Percentiles rank a stretch among this genome's conserved stretches.
phyloP scores from a whole-genome alignment of 2,329 filamentous ascomycete species.

The Verticillium isaacii region DNA sequence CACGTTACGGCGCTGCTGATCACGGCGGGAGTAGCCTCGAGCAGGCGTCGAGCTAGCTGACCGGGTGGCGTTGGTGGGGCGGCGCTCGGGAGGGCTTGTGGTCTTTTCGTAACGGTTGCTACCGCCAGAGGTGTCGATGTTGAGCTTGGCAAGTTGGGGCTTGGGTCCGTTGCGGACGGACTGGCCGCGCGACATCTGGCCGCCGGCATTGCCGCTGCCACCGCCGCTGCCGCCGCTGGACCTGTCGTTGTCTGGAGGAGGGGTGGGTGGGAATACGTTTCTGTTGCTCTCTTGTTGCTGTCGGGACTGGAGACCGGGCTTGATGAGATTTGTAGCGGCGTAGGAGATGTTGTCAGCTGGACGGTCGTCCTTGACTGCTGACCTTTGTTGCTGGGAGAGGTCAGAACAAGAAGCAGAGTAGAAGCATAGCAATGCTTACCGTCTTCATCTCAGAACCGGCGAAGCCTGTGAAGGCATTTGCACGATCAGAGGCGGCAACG shows the following conservation, averaged over 20 bases:
- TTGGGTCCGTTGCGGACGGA: slow-evolving; percentile 60
- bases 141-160: slow-evolving; percentile 57
- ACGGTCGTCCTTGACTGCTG: slow-evolving; percentile 69
- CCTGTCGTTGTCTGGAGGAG: slow-evolving; percentile 84
- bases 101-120: slow-evolving; percentile 52
- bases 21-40: slow-evolving; percentile 20
- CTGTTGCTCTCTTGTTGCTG: slow-evolving; percentile 80
- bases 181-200: slow-evolving; percentile 44
- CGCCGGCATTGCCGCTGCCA: background rate
- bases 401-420: slow-evolving; percentile 10
- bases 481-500: slow-evolving; percentile 78
- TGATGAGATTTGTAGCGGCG: slow-evolving; percentile 88
- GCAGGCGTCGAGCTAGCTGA: slow-evolving; percentile 31
- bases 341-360: slow-evolving; percentile 82
- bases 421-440: slow-evolving; percentile 30
- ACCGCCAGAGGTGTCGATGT: slow-evolving; percentile 49
- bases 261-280: slow-evolving; percentile 94
- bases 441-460: slow-evolving; percentile 75
- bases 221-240: slow-evolving; percentile 19
- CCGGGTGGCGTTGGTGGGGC: slow-evolving; percentile 23
- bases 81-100: slow-evolving; percentile 35
- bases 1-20: slow-evolving; percentile 11
- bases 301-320: slow-evolving; percentile 73
- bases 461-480: slow-evolving; percentile 79
- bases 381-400: slow-evolving; percentile 3